These are phyloP conservation scores for Yamadazyma diospyri DNA, from an alignment of 1,139 yeast species.

Conservation along the genomic window DNA sequence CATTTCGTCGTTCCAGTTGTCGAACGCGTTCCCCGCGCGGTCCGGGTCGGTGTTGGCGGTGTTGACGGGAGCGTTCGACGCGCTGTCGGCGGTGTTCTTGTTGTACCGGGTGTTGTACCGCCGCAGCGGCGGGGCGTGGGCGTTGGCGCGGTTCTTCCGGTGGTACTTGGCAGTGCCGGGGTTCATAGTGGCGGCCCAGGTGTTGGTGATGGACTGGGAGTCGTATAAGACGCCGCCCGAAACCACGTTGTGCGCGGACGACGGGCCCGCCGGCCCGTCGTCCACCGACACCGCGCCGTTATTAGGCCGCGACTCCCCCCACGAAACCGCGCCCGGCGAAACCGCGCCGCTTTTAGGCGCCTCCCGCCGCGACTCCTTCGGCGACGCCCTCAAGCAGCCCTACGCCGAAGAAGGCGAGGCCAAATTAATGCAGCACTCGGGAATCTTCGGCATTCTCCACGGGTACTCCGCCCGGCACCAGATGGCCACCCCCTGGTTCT, in stretches of 20 bases:
- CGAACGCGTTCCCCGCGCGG: conserved; percentile 40
- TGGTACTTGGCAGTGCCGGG: conserved; percentile 37
- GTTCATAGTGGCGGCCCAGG: conserved; percentile 38
- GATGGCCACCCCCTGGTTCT: conserved; percentile 42
- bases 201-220: conserved; percentile 38
- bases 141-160: conserved; percentile 31
- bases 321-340: conserved; percentile 14
- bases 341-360: conserved; percentile 19
- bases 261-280: conserved; percentile 10
- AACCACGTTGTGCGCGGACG: conserved; percentile 26
- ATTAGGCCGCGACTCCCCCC: conserved; percentile 7
- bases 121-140: conserved; percentile 24
- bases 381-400: conserved; percentile 46
- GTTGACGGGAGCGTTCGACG: conserved; percentile 46
- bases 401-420: conserved; percentile 41
- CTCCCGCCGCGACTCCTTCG: conserved; percentile 39
- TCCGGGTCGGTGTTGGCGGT: conserved; percentile 43
- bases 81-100: conserved; percentile 45
- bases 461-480: conserved; percentile 42
- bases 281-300: conserved; percentile 22
- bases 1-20: conserved; percentile 44
- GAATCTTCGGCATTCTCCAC: conserved; percentile 42
- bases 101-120: conserved; percentile 32
- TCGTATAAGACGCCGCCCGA: conserved; percentile 38
- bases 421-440: conserved; percentile 28